Conservation (phyloP, 805 yeast species). For the Candida cerambycidarum region DNA sequence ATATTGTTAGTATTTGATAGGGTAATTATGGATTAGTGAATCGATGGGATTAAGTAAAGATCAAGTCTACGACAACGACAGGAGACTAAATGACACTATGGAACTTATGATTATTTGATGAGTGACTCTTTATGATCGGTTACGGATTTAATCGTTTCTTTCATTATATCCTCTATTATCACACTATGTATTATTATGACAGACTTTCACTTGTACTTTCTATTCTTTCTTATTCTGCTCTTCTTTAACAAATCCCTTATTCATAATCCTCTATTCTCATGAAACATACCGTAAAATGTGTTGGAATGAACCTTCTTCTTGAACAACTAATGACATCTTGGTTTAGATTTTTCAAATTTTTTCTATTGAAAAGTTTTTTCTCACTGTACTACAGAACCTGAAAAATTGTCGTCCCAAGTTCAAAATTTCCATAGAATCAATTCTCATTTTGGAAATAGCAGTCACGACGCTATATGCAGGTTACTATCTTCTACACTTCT, state of each 20-base stretch:
- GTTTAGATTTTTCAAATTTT: conserved; percentile 10
- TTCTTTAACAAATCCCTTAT: too few relatives aligned
- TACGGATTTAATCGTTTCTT: too few relatives aligned
- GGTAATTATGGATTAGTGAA: too few relatives aligned
- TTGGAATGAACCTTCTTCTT: conserved; percentile 99
- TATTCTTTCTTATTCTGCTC: too few relatives aligned
- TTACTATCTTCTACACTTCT: too few relatives aligned
- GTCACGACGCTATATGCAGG: conserved; percentile 1
- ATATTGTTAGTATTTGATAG: conserved; percentile 30
- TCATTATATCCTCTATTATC: too few relatives aligned
- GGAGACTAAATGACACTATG: too few relatives aligned
- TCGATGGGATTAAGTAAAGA: too few relatives aligned
- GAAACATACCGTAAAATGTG: conserved; percentile 97
- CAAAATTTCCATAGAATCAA: conserved; percentile 1
- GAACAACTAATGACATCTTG: conserved; percentile 94
- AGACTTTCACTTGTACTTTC: too few relatives aligned
- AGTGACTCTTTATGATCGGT: too few relatives aligned
- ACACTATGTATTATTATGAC: too few relatives aligned
- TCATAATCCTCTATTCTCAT: not conserved
- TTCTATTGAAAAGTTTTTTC: conserved; percentile 15
- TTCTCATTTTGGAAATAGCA: conserved; percentile 1
- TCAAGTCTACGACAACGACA: not conserved
- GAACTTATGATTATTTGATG: too few relatives aligned
- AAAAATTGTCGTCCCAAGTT: conserved; percentile 13
- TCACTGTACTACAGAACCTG: not conserved